Evolutionary conservation across 2,329 filamentous ascomycete genomes (phyloP), one percentile per base, ranked within the genome.

Genomic region (Cladorrhinum sp.): DNA sequence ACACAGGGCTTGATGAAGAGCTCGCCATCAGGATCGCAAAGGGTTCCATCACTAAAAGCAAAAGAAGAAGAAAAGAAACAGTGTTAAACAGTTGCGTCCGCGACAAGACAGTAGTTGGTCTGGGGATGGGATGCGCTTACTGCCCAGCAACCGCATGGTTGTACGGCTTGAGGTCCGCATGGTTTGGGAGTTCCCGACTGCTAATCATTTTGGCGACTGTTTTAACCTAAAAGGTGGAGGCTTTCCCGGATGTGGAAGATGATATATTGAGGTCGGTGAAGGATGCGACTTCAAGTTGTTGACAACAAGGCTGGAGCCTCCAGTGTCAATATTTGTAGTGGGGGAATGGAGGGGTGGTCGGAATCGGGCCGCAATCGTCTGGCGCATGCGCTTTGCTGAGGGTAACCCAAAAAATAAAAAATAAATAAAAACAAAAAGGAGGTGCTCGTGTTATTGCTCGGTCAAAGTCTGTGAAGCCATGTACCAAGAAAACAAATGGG

Each of bases 1-100:
- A 91, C 96, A 75, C 94, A 98, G 18, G 95, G 95, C 76, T 99
- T 99, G 72, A 97, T 91, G 73, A 99, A 90, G 33, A 98, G 81
- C 65, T 89, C 86, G 72, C 95, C 95, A 57, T 91, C 86, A 59
- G 84, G 81, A 71, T 96, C 92, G 72, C 89, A 92, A 69, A 96
- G 85, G 52, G 96, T 94, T 66, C 95, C 95, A 67, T 96, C 93
- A 77, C 93, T 97, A 52, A 58, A n/a, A 60, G 14, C 33, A 33
- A 8, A 53, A 57, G 14, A 59, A 21, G 39, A 33, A 12, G 50
- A 14, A 59, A 21, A 39, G 28, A 12, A 50, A 16, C 42, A 18
- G 42, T 46, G 42, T 46, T 62, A 55, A 65, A 69, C 68, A 59
- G 69, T 33, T 23, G 33, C 2, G 16, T 9, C 12, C 16, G 18